These are phyloP conservation scores for Plasmodium gonderi DNA, from an alignment of 169 alveolate genomes.

Conservation along the genomic window DNA sequence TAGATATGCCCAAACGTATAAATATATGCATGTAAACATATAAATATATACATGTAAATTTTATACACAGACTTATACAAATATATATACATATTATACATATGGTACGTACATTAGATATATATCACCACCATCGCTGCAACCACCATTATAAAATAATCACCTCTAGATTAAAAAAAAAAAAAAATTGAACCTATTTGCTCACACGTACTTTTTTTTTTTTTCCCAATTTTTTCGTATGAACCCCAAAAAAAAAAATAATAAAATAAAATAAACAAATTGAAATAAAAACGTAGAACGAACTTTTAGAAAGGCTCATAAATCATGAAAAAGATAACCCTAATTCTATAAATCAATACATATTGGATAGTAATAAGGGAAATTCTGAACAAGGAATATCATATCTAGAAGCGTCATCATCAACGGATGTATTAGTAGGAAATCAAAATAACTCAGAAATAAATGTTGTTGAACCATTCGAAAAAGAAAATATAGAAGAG, in stretches of 20 bases:
- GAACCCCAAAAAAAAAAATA: not conserved
- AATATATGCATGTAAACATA: not conserved
- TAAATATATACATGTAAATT: not conserved
- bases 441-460: not conserved
- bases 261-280: too few species aligned
- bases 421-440: not conserved
- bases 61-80: too few species aligned
- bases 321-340: conserved; percentile 44
- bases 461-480: not conserved
- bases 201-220: not conserved
- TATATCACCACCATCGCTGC: not conserved
- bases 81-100: not conserved
- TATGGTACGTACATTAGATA: not conserved
- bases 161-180: not conserved
- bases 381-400: conserved; percentile 9
- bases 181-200: not conserved
- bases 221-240: not conserved
- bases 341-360: not conserved
- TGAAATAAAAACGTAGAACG: conserved; percentile 39
- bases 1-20: too few species aligned
- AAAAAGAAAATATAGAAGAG: not conserved
- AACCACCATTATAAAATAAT: not conserved
- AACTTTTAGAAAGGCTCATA: conserved; percentile 56
- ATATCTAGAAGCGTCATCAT: not conserved
- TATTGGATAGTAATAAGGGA: not conserved